Conservation (phyloP, 352 stramenopile genomes). For the Phytophthora nicotianae region DNA sequence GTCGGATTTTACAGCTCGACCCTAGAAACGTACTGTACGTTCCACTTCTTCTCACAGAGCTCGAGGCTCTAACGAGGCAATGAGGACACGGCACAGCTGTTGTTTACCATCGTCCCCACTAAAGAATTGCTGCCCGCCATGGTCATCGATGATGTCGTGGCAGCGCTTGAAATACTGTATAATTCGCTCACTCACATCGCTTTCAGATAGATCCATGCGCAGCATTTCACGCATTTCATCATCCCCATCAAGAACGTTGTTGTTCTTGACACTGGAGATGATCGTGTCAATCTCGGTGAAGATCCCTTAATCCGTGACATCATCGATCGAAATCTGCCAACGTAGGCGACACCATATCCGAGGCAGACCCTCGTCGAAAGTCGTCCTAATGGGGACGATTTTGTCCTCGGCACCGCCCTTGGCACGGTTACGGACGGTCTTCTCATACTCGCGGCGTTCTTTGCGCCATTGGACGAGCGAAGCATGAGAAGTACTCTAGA, state of each 20-base stretch:
- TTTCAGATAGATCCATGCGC: not conserved
- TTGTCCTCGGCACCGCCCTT: not conserved
- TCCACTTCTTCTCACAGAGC: not conserved
- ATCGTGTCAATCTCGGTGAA: slow-evolving; percentile 1
- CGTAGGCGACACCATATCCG: not conserved
- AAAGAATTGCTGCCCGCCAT: slow-evolving; percentile 6
- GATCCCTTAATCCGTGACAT: not conserved
- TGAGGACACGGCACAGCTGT: not conserved
- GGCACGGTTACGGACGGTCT: not conserved
- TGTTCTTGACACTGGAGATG: not conserved
- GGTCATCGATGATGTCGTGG: slow-evolving; percentile 1
- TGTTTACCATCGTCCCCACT: not conserved
- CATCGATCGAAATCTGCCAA: not conserved
- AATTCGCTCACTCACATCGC: not conserved
- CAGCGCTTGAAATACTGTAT: not conserved
- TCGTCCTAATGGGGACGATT: not conserved
- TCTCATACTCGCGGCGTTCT: not conserved
- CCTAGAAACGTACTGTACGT: not conserved
- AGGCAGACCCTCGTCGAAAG: not conserved
- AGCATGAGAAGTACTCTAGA: not conserved
- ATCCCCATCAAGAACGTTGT: not conserved
- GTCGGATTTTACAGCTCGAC: not conserved
- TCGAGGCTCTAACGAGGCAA: not conserved
- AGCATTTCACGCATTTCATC: not conserved
- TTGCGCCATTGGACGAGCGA: not conserved